Evolutionary conservation across 2,329 filamentous ascomycete genomes (phyloP).

Genomic region (Didymella arachidicola): DNA sequence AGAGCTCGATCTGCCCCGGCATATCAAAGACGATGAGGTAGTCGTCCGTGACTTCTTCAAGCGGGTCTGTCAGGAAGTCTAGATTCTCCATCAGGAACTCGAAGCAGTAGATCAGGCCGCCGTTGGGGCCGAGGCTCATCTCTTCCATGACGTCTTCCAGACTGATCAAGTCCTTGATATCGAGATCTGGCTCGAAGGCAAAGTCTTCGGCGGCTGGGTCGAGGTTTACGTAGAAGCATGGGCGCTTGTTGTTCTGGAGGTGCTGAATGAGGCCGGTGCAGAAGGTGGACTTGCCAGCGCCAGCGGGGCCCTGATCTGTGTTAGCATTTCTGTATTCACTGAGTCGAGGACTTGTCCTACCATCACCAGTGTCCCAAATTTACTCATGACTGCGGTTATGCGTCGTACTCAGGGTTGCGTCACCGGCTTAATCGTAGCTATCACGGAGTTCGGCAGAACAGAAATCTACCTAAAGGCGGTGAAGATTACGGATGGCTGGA

Average conservation of each 20-base stretch:
- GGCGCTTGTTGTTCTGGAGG: conserved; percentile 87
- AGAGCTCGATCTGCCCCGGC: conserved; percentile 98
- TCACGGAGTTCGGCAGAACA: conserved; percentile 4
- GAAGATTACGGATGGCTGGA: conserved; percentile 1
- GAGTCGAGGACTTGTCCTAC: conserved; percentile 45
- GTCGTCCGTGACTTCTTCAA: conserved; percentile 88
- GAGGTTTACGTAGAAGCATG: conserved; percentile 97
- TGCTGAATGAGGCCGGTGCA: conserved; percentile 93
- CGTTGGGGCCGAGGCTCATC: conserved; percentile 87
- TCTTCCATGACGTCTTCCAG: conserved; percentile 98
- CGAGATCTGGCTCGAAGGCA: conserved; percentile 87
- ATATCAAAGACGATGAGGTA: conserved; percentile 98
- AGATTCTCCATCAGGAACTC: conserved; percentile 95
- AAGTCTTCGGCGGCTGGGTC: conserved; percentile 95
- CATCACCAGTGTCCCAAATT: conserved; percentile 95
- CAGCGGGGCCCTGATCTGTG: conserved; percentile 73
- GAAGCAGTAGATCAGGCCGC: conserved; percentile 94
- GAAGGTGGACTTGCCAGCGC: conserved; percentile 97
- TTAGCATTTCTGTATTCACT: conserved; percentile 8
- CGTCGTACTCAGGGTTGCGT: conserved; percentile 10
- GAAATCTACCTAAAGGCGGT: conserved; percentile 7
- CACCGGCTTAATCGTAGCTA: conserved; percentile 6
- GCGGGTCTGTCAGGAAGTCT: conserved; percentile 85
- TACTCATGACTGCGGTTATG: conserved; percentile 71
- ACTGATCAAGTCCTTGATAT: conserved; percentile 94